These are phyloP conservation scores for Solanum tarapatanum DNA, from an alignment of 257 asterid genomes.

Conservation along the genomic window DNA sequence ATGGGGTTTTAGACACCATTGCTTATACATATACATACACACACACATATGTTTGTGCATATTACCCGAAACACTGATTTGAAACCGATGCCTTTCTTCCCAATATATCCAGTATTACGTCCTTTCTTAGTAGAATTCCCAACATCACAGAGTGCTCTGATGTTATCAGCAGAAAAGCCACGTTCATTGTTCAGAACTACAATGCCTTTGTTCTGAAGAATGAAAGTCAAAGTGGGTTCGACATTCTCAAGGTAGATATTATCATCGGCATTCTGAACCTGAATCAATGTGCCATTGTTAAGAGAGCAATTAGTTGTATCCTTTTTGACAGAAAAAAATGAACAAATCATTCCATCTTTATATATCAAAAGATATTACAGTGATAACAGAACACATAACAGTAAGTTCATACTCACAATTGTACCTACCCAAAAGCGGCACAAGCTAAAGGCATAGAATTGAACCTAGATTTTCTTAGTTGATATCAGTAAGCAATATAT, in stretches of 20 bases:
- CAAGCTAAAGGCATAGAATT: not conserved
- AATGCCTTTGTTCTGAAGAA: slow-evolving; percentile 68
- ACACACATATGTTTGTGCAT: not conserved
- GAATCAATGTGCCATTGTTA: not conserved
- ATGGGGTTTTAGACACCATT: no score
- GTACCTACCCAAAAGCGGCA: not conserved
- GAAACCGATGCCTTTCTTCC: slow-evolving; percentile 99
- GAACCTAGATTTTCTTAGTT: not conserved
- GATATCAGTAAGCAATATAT: not conserved
- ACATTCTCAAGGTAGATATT: slow-evolving; percentile 54
- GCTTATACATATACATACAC: no score
- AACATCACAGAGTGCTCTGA: slow-evolving; percentile 91
- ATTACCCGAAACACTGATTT: slow-evolving; percentile 97
- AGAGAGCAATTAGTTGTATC: not conserved
- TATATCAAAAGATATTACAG: not conserved
- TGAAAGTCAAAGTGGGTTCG: slow-evolving; percentile 85
- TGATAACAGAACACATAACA: not conserved
- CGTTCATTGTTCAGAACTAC: slow-evolving; percentile 73
- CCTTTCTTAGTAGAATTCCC: slow-evolving; percentile 85
- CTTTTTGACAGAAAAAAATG: not conserved
- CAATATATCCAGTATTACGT: slow-evolving; percentile 68
- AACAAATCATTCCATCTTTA: not conserved
- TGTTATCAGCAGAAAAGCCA: slow-evolving; percentile 68
- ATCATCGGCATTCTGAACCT: slow-evolving; percentile 99
- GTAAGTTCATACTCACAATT: not conserved